These are phyloP conservation scores for Lipomyces anomalus DNA, from an alignment of 805 yeast genomes.

Conservation along the genomic window DNA sequence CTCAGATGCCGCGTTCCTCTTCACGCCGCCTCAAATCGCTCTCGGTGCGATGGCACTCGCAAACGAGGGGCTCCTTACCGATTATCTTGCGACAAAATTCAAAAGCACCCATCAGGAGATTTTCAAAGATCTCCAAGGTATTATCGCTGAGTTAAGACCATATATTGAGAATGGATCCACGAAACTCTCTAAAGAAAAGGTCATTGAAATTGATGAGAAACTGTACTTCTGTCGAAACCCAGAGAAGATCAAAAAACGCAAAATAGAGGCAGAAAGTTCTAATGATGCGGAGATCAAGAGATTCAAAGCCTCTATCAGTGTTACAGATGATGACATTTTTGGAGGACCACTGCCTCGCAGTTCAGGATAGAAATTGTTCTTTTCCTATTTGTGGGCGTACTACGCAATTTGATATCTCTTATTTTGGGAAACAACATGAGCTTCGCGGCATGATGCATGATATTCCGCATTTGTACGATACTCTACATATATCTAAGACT, in stretches of 20 bases:
- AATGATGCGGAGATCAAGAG: not conserved
- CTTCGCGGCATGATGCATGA: no score
- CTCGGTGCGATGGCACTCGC: slow-evolving; percentile 71
- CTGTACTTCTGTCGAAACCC: slow-evolving; percentile 33
- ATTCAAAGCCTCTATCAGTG: not conserved
- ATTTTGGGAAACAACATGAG: no score
- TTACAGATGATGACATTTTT: not conserved
- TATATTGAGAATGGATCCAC: slow-evolving; percentile 19
- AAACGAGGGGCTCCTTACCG: slow-evolving; percentile 57
- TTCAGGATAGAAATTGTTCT: no score
- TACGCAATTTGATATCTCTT: no score
- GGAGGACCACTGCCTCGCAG: not conserved
- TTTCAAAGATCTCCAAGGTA: slow-evolving; percentile 22
- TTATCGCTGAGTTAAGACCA: slow-evolving; percentile 29
- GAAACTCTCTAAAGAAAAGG: slow-evolving; percentile 31
- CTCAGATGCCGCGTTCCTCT: slow-evolving; percentile 70
- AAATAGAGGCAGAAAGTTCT: slow-evolving; percentile 4
- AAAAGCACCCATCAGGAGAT: slow-evolving; percentile 24
- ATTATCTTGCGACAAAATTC: slow-evolving; percentile 64
- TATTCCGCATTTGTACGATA: no score
- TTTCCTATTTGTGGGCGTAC: no score
- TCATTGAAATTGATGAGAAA: slow-evolving; percentile 33
- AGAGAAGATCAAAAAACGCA: slow-evolving; percentile 22
- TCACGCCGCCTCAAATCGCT: slow-evolving; percentile 94
- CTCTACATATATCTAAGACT: no score